Conservation (phyloP, 2,329 filamentous ascomycete genomes). For the Pyricularia grisea region DNA sequence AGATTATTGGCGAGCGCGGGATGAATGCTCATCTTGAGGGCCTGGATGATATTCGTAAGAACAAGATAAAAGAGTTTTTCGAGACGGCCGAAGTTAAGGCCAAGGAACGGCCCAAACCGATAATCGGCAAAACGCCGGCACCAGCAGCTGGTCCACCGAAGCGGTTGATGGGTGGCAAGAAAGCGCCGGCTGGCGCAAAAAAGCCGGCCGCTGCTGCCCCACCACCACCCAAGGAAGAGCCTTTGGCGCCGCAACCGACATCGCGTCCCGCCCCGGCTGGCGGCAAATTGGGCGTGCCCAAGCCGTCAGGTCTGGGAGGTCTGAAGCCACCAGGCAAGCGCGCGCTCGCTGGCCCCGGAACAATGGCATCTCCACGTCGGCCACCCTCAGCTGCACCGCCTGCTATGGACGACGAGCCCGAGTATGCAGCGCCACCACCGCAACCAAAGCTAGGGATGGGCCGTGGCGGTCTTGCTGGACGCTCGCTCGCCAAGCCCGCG, state of each 20-base stretch:
- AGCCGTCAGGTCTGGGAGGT: slow-evolving; percentile 40
- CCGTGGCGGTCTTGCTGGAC: slow-evolving; percentile 75
- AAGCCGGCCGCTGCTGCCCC: slow-evolving; percentile 31
- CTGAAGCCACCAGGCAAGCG: slow-evolving; percentile 53
- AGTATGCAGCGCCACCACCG: slow-evolving; percentile 15
- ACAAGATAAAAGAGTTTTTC: slow-evolving; percentile 88
- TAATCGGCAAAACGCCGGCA: slow-evolving; percentile 33
- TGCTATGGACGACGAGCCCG: slow-evolving; percentile 39
- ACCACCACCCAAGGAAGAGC: slow-evolving; percentile 37
- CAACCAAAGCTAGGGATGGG: slow-evolving; percentile 56
- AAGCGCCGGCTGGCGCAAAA: slow-evolving; percentile 31
- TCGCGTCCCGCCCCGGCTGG: slow-evolving; percentile 35
- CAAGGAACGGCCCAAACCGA: slow-evolving; percentile 83
- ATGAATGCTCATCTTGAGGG: slow-evolving; percentile 92
- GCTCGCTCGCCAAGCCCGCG: slow-evolving; percentile 71
- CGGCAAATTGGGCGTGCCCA: slow-evolving; percentile 47
- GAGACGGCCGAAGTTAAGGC: slow-evolving; percentile 77
- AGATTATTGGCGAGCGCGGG: slow-evolving; percentile 91
- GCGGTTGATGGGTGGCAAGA: slow-evolving; percentile 32
- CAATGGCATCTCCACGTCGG: slow-evolving; percentile 42
- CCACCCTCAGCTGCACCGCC: slow-evolving; percentile 36
- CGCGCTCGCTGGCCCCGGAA: slow-evolving; percentile 35
- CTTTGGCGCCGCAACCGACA: slow-evolving; percentile 49
- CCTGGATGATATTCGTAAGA: slow-evolving; percentile 90
- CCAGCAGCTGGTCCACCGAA: slow-evolving; percentile 37